Evolutionary conservation across 177 flowering plant species (phyloP), one percentile per base, ranked within the genome.

Genomic region (Vitis hybrid): DNA sequence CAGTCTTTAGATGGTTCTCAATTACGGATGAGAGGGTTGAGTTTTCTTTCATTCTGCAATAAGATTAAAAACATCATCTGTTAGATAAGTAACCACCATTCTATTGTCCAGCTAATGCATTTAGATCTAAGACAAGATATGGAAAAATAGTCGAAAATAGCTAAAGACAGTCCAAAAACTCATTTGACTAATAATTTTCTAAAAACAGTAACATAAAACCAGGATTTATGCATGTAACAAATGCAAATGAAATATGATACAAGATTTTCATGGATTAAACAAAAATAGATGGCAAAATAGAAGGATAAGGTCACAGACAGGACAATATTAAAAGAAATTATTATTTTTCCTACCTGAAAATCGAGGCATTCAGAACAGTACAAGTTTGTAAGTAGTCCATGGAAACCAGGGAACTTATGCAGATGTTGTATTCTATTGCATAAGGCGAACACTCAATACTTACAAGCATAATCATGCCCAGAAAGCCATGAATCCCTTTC

Each of bases 71-170:
- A 14, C 12, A 51, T 48, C 40, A 72, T 89, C 84, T 51, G 93
- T 86, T 27, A 90, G 87, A 78, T 89, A 35, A 35, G 88, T 79
- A 95, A 91, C 24, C 84, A 79, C 97, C 96, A 93, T 69, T 95
- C 99, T 48, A 91, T 86, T 52, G 97, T 91, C 97, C 98, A 93
- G 4, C 62, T 78, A 66, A 95, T 89, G 63, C 74, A 69, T 60
- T 88, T 89, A 21, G 56, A 73, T 56, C 8, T 60, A 18, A 54
- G 50, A 46, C 3, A 16, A 16, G 11, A 2, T 6, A 62, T 12
- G 35, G 21, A 70, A 46, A 35, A 50, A 54, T 18, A 2, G 55
- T 49, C 3, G 0, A 35, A 35, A 5, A 35, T 35, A 35, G 46
- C 46, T 6, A 6, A 5, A 35, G 46, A 6, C 46, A 35, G 46